phyloP scores from a whole-genome alignment of 768 basidiomycete genomes.

The Tubosaeta brunneosetosa region DNA sequence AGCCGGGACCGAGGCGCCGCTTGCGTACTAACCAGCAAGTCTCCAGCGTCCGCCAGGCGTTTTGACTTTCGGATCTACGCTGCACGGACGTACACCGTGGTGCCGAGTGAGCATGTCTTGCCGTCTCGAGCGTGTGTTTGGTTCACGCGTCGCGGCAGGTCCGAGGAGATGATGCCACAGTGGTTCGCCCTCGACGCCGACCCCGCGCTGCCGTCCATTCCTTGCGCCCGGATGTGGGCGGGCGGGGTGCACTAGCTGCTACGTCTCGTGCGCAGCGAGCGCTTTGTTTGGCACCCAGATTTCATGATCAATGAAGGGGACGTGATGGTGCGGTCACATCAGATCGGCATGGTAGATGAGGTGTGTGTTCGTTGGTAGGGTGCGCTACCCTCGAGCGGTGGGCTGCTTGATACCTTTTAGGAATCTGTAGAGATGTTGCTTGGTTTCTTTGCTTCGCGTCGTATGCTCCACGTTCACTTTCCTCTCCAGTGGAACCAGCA shows the following conservation, averaged over 20 bases:
- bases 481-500: no score
- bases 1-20: slow-evolving; percentile 63
- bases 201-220: slow-evolving; percentile 38
- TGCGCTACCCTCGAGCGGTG: no score
- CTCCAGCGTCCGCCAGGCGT: slow-evolving; percentile 52
- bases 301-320: slow-evolving; percentile 81
- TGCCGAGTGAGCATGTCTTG: slow-evolving; percentile 69
- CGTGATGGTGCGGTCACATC: slow-evolving; percentile 65
- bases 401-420: no score
- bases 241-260: slow-evolving; percentile 70
- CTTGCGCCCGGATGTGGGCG: slow-evolving; percentile 56
- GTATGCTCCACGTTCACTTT: no score
- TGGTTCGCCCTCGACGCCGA: background rate
- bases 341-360: slow-evolving; percentile 52
- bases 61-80: slow-evolving; percentile 71
- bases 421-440: no score
- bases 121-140: no score
- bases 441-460: no score
- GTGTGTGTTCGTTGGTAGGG: background rate
- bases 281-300: slow-evolving; percentile 48
- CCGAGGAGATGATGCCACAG: no score
- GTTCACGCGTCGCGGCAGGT: background rate
- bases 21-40: slow-evolving; percentile 50
- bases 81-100: slow-evolving; percentile 55
- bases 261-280: slow-evolving; percentile 40